Percentiles rank a stretch among this genome's conserved stretches.
Evolutionary conservation across 108 stramenopile genomes (phyloP).

Genomic region (Stephanodiscus minutulus): DNA sequence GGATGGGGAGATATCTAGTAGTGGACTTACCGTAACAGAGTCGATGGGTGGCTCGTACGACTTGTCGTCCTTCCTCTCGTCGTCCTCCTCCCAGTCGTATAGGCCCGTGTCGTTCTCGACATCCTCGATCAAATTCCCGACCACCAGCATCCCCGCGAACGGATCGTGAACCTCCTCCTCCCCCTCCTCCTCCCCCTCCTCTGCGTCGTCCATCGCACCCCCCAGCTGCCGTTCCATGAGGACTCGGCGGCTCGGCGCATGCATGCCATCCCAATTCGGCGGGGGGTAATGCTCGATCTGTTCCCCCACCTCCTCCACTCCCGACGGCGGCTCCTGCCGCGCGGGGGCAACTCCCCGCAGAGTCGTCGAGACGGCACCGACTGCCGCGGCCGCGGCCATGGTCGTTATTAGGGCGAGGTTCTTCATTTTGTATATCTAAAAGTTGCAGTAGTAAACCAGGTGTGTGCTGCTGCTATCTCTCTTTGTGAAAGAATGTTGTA

Average conservation of each 20-base stretch:
- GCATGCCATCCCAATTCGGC: neutral
- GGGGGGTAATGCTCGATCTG: conserved; percentile 21
- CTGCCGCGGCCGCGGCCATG: neutral
- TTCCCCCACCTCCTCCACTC: conserved; percentile 23
- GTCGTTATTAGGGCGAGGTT: neutral
- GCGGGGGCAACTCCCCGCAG: neutral
- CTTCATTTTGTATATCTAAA: too few species aligned
- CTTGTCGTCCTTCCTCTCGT: neutral
- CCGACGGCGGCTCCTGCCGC: too few species aligned
- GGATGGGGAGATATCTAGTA: too few species aligned
- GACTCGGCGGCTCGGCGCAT: neutral
- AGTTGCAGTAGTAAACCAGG: too few species aligned
- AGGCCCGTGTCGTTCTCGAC: neutral
- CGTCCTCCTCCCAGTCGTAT: conserved; percentile 2
- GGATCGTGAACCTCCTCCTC: neutral
- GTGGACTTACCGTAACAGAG: neutral
- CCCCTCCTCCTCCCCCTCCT: neutral
- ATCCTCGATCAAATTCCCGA: neutral
- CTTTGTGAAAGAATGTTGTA: too few species aligned
- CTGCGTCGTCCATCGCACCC: neutral
- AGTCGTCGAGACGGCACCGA: too few species aligned
- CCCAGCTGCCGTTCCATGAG: neutral
- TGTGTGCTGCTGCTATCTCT: too few species aligned
- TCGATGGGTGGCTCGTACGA: neutral
- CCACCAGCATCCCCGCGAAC: neutral